Evolutionary conservation across 108 stramenopile species (phyloP).

Genomic region (Hondaea fermentalgiana): DNA sequence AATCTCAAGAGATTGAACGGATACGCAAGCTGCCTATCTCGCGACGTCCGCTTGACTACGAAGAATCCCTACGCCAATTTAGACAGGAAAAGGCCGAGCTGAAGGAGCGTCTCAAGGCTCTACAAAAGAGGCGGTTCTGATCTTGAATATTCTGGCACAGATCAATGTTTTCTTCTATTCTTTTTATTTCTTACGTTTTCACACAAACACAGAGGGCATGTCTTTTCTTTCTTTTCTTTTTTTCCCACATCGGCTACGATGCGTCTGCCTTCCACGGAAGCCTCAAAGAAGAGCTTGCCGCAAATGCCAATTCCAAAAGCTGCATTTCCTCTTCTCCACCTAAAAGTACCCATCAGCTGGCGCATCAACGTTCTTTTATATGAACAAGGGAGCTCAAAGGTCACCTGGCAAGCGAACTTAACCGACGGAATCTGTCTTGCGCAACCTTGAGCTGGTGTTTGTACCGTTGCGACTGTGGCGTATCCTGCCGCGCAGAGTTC

Average conservation of each 20-base stretch:
- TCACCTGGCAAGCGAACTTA: neutral
- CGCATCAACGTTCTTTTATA: neutral
- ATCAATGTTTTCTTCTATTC: no score
- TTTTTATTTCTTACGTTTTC: no score
- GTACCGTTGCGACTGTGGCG: neutral
- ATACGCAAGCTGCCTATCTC: neutral
- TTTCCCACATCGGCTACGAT: no score
- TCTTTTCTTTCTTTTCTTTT: no score
- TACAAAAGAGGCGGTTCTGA: neutral
- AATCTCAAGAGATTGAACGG: neutral
- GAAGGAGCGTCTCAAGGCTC: neutral
- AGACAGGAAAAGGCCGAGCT: neutral
- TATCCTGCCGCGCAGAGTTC: neutral
- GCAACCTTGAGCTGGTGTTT: neutral
- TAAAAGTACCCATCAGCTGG: neutral
- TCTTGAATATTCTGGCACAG: neutral
- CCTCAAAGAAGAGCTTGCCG: no score
- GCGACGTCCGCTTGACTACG: neutral
- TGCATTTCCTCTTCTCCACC: neutral
- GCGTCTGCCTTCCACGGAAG: no score
- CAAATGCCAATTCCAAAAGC: no score
- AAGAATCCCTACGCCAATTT: neutral
- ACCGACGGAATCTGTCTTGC: neutral
- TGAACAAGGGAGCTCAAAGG: neutral
- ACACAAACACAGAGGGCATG: no score